A percentile compares a stretch with the other conserved stretches of the same genome.
These are phyloP conservation scores for Mucor mucedo DNA, from an alignment of 371 early-diverging fungal species.

Conservation along the genomic window DNA sequence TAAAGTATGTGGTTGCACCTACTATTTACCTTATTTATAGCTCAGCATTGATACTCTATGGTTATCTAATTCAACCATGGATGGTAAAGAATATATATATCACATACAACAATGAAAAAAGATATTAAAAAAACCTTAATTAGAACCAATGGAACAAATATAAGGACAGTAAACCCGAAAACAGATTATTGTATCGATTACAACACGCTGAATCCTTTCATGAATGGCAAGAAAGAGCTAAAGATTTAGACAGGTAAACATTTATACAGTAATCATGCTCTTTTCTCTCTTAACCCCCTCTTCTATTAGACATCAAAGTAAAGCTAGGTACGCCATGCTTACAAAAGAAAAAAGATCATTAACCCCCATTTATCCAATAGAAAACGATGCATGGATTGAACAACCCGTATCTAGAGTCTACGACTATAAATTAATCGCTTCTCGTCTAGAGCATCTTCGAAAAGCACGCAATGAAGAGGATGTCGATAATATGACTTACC, in stretches of 20 bases:
- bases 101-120: not conserved
- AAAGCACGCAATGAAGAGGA: constrained; percentile 59
- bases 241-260: constrained; percentile 63
- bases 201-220: constrained; percentile 55
- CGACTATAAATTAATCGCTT: constrained; percentile 69
- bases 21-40: constrained; percentile 34
- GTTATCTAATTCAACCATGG: constrained; percentile 33
- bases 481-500: constrained; percentile 63
- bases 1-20: constrained; percentile 37
- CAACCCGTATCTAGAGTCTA: constrained; percentile 62
- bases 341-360: not conserved
- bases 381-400: constrained; percentile 63
- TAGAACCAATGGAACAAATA: constrained; percentile 38
- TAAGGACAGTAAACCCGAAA: constrained; percentile 44
- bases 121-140: not conserved
- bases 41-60: constrained; percentile 24
- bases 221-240: constrained; percentile 64
- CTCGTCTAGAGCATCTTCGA: constrained; percentile 58
- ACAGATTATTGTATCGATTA: constrained; percentile 43
- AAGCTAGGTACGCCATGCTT: not conserved
- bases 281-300: not conserved
- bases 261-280: not conserved
- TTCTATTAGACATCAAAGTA: constrained; percentile 19
- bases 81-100: constrained; percentile 20
- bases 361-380: constrained; percentile 20